Percentiles rank a stretch among this genome's conserved stretches.
Conservation (phyloP, 371 early-diverging fungal genomes). For the Circinella umbellata region DNA sequence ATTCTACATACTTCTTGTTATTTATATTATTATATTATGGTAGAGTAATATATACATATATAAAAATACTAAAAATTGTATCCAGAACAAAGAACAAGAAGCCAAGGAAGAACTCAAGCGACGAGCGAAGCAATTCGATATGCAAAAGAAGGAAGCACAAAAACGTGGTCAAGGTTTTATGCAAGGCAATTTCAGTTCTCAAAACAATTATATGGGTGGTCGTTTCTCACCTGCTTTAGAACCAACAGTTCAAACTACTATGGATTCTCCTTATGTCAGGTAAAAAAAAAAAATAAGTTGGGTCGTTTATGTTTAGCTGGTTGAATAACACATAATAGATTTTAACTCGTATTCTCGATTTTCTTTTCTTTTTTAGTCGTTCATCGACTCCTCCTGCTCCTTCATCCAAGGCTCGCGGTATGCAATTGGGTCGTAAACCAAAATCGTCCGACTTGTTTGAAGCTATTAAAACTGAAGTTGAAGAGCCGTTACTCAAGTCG, state of each 20-base stretch:
- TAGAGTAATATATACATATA: neutral
- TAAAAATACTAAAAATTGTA: neutral
- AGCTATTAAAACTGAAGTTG: conserved; percentile 83
- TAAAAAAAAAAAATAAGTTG: neutral
- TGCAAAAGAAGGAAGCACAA: conserved; percentile 85
- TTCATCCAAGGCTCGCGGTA: conserved; percentile 75
- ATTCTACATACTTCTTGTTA: neutral
- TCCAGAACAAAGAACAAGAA: conserved; percentile 93
- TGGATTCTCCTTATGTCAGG: conserved; percentile 36
- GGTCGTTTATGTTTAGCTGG: no score
- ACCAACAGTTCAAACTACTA: conserved; percentile 38
- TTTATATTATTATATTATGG: no score
- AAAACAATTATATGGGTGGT: conserved; percentile 49
- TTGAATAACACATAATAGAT: no score
- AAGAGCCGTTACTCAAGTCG: conserved; percentile 39
- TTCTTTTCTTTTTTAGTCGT: conserved; percentile 10
- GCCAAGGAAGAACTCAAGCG: conserved; percentile 95
- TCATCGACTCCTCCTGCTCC: conserved; percentile 35
- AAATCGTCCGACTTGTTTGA: conserved; percentile 82
- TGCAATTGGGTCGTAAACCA: conserved; percentile 92
- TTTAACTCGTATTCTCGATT: no score
- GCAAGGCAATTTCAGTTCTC: conserved; percentile 55
- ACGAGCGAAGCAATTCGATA: conserved; percentile 89
- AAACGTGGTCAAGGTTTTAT: conserved; percentile 72
- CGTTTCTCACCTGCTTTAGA: conserved; percentile 54